A percentile compares a stretch with the other conserved stretches of the same genome.
Evolutionary conservation across 371 early-diverging fungal genomes (phyloP).

Genomic region (Gilbertella persicaria): DNA sequence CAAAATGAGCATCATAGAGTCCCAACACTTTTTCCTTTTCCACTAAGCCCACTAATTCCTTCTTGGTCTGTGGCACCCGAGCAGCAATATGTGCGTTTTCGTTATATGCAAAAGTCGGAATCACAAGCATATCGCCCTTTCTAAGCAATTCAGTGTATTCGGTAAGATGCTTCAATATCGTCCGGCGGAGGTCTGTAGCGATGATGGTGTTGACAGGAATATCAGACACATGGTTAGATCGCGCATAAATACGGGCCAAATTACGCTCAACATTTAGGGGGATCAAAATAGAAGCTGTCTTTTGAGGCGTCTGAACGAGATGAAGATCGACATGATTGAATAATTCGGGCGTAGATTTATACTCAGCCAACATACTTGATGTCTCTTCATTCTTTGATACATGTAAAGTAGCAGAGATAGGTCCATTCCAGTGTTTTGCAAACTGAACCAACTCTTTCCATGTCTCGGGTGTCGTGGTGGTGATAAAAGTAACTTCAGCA

Average conservation of each 20-base stretch:
- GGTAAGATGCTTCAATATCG: conserved; percentile 27
- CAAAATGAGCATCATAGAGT: conserved; percentile 37
- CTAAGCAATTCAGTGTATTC: conserved; percentile 29
- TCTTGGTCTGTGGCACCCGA: conserved; percentile 29
- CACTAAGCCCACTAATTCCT: conserved; percentile 29
- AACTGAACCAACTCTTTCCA: conserved; percentile 42
- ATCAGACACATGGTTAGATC: conserved; percentile 35
- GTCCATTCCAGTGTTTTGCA: conserved; percentile 44
- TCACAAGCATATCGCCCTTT: conserved; percentile 45
- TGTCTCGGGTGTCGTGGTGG: conserved; percentile 33
- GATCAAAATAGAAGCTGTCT: conserved; percentile 27
- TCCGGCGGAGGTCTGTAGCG: conserved; percentile 36
- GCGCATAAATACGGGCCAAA: conserved; percentile 46
- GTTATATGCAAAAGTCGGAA: conserved; percentile 39
- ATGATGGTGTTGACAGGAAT: conserved; percentile 34
- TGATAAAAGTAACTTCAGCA: conserved; percentile 38
- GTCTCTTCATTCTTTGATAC: conserved; percentile 6
- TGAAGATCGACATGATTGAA: conserved; percentile 38
- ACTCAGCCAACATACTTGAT: conserved; percentile 16
- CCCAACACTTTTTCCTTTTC: conserved; percentile 25
- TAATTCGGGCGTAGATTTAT: conserved; percentile 24
- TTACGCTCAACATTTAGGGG: conserved; percentile 49
- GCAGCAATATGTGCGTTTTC: not conserved
- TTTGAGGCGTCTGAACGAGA: conserved; percentile 20
- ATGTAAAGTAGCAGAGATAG: conserved; percentile 49